A percentile compares a stretch with the other conserved stretches of the same genome.
phyloP scores from a whole-genome alignment of 257 asterid species.

The Cynanchum wilfordii region DNA sequence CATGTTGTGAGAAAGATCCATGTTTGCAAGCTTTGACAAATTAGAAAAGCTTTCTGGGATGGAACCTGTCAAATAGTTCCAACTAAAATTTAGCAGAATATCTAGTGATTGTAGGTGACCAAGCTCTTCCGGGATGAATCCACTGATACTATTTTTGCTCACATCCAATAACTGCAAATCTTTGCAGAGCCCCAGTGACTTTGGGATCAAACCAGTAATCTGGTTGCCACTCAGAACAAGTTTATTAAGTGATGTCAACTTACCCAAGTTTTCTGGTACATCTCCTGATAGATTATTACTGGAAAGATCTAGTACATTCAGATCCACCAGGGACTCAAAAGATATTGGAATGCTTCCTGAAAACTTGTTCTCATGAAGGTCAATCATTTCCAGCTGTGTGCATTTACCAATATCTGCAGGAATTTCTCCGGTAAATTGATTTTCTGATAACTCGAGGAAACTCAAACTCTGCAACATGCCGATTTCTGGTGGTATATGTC shows the following conservation, averaged over 20 bases:
- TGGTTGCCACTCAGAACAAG: conserved; percentile 48
- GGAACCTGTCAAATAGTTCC: conserved; percentile 41
- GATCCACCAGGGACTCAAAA: conserved; percentile 38
- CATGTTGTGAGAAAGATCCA: conserved; percentile 69
- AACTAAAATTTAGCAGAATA: conserved; percentile 57
- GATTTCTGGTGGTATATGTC: conserved; percentile 49
- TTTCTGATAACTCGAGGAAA: conserved; percentile 62
- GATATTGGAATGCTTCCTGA: conserved; percentile 56
- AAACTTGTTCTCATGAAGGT: conserved; percentile 53
- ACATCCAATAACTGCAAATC: conserved; percentile 64
- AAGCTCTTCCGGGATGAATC: conserved; percentile 56
- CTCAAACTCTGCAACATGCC: conserved; percentile 37
- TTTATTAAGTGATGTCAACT: conserved; percentile 52
- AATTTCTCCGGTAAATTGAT: conserved; percentile 45
- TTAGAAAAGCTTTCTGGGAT: conserved; percentile 60
- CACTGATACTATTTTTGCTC: conserved; percentile 43
- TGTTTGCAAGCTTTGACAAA: conserved; percentile 59
- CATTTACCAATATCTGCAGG: conserved; percentile 61
- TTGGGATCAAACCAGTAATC: conserved; percentile 48
- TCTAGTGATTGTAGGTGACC: conserved; percentile 53
- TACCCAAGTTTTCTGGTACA: conserved; percentile 50
- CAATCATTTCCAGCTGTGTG: conserved; percentile 53
- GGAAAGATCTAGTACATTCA: conserved; percentile 61
- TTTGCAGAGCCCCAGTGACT: conserved; percentile 48
- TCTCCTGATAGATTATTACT: conserved; percentile 49